Conservation (phyloP, 164 flowering plant genomes). For the Tinospora cordifolia region DNA sequence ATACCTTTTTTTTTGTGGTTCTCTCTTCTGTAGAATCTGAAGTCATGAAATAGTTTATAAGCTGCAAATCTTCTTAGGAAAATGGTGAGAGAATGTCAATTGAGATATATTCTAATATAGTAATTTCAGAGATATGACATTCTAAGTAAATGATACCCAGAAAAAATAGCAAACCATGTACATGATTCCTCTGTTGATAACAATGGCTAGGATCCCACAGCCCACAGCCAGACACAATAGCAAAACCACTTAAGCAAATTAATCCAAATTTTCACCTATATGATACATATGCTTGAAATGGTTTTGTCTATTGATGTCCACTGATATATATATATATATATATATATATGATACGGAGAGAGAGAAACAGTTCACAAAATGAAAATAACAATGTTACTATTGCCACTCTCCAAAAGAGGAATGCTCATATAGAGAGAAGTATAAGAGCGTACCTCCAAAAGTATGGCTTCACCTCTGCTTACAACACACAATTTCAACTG, state of each 20-base stretch:
- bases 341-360: too few species aligned
- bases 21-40: too few species aligned
- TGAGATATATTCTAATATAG: too few species aligned
- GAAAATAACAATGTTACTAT: background rate
- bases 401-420: background rate
- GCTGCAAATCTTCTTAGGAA: too few species aligned
- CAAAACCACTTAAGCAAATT: slow-evolving; percentile 13
- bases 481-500: slow-evolving; percentile 1
- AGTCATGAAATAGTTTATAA: too few species aligned
- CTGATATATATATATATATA: background rate
- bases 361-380: background rate
- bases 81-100: too few species aligned
- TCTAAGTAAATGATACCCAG: background rate
- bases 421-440: background rate
- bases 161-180: background rate
- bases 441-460: background rate
- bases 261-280: background rate
- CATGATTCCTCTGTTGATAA: slow-evolving; percentile 11
- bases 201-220: slow-evolving; percentile 11
- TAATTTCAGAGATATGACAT: too few species aligned
- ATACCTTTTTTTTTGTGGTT: too few species aligned
- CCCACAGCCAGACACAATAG: slow-evolving; percentile 17
- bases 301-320: background rate
- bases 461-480: slow-evolving; percentile 1
- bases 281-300: too few species aligned